Base-by-base conservation (phyloP, 106 monocot genomes). In the Phalaenopsis equestris region DNA sequence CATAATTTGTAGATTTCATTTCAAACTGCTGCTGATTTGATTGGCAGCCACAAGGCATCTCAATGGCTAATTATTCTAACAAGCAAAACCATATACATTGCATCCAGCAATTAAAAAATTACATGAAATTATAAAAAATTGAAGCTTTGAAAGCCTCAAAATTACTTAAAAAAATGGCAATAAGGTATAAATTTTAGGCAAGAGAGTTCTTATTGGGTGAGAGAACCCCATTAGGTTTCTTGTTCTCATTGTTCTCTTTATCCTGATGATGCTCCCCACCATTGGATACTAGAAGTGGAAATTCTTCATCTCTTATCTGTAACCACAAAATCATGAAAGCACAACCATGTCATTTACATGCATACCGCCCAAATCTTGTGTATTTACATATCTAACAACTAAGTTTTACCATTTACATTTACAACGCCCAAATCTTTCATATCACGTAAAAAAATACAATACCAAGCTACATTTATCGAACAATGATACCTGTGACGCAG, bases 271-370 rank as follows among this genome's bases (percentile, higher is more conserved):
- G 55, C 14, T 52, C 42, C 56, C 4, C 73, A 45, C 43, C 6
- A 75, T 82, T 84, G 1, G 75, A 36, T 4, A 43, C 61, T 56
- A 86, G 52, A 76, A 89, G 82, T 55, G 88, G 83, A 14, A 64
- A 75, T 17, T 37, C 47, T 23, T 85, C 88, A 39, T 88, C 86
- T 15, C 41, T 78, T 77, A 86, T 80, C 88, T 85, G 81, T 78
- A 77, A 38, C 38, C 73, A 17, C 19, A 84, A 68, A 45, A 57
- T 6, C 43, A 45, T 45, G 43, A 6, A 45, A 45, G 43, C 43
- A 45, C 43, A 45, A 6, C 3, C 43, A 3, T 4, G 43, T 45
- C 43, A 3, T 45, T 45, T 6, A 45, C 30, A 45, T 45, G 43
- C 5, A 45, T 4, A 6, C 43, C 5, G 6, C 43, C 43, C 43